These are phyloP conservation scores for Schizochytrium sp. DNA, from an alignment of 108 stramenopile species.

Conservation along the genomic window DNA sequence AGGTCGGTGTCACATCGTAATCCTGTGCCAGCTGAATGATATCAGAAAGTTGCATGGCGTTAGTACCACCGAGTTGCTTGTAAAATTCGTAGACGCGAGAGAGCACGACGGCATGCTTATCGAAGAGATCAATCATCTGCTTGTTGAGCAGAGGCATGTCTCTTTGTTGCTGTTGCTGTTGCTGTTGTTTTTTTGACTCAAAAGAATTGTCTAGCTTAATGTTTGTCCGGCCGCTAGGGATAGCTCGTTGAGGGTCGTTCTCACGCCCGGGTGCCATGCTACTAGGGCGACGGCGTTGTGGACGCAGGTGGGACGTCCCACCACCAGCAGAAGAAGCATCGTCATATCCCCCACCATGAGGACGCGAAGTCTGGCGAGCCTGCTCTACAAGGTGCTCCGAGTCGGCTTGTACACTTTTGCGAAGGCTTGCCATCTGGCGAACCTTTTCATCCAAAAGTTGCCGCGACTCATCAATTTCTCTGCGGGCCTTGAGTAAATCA, in stretches of 20 bases:
- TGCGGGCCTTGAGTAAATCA: background rate
- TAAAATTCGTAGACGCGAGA: conserved; percentile 28
- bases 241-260: conserved; percentile 21
- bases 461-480: conserved; percentile 42
- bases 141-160: conserved; percentile 1
- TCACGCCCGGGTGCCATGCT: background rate
- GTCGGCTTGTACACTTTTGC: conserved; percentile 57
- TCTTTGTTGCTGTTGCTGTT: background rate
- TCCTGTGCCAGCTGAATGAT: conserved; percentile 41
- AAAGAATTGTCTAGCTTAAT: background rate
- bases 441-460: conserved; percentile 38
- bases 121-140: conserved; percentile 6
- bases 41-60: conserved; percentile 52
- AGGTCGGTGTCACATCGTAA: conserved; percentile 45
- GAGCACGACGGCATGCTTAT: conserved; percentile 54
- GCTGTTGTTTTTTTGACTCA: background rate
- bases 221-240: background rate
- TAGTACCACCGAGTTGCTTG: conserved; percentile 33
- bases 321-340: background rate
- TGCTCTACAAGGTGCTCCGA: conserved; percentile 44
- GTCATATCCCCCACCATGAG: background rate
- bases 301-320: background rate
- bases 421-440: conserved; percentile 45
- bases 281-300: background rate
- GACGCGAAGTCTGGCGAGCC: conserved; percentile 21